Base-by-base conservation (phyloP, 1,284 basidiomycete genomes). In the Gomphus bonarii region DNA sequence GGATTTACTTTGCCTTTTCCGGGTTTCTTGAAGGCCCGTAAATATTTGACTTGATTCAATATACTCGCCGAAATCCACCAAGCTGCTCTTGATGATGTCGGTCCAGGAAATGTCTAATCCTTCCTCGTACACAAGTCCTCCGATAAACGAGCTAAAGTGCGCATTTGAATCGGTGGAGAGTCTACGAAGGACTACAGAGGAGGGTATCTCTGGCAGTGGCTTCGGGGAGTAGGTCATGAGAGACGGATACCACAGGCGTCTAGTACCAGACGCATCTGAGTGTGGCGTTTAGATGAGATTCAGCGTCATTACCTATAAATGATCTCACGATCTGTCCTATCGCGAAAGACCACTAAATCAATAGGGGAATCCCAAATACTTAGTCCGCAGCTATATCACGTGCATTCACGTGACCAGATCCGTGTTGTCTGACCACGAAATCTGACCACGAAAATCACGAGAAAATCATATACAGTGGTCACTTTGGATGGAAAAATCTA, bases 1-100 rank as follows among this genome's bases (percentile, higher is more conserved):
- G n/a, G 28, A 18, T 31, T 31, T n/a, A 10, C 14, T 46, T 40
- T 54, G 50, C 22, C 42, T 20, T 33, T 38, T 54, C 35, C 50
- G 31, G 14, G 50, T 44, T 11, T 50, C 42, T 42, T 61, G 61
- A 8, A 68, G 56, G 2, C 65, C 66, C 0, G 59, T 46, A 16
- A 79, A 61, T 75, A 76, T 77, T 9, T 67, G 66, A 8, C 68
- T 70, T 3, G 64, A 58, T 25, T 58, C 61, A 3, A 77, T 63
- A 43, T 66, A 64, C 6, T 64, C 62, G 10, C 70, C 67, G 1
- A 80, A 63, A 22, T 69, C 69, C 56, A 72, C 71, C 43, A 79
- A 61, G 18, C 67, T 65, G 50, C 54, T 57, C 59, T 60, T 62
- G 57, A 58, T 59, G 10, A 58, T 49, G 16, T 60, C 49, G 14